phyloP scores from a whole-genome alignment of 108 stramenopile species.

The Schizochytrium sp. region DNA sequence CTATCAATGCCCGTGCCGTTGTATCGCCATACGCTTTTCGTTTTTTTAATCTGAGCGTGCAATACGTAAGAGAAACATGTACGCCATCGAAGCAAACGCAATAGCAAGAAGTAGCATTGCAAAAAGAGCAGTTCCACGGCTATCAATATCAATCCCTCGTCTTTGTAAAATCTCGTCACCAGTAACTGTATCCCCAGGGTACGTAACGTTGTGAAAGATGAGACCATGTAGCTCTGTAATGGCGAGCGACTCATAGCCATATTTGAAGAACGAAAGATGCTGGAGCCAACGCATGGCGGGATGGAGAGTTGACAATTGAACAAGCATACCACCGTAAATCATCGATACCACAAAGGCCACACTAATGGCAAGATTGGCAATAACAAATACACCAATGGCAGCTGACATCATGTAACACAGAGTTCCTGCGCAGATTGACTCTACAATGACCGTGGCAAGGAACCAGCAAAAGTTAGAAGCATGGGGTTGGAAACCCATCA shows the following conservation, averaged over 20 bases:
- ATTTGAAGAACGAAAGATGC: conserved; percentile 30
- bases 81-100: background rate
- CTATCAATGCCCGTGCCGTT: too few species aligned
- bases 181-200: background rate
- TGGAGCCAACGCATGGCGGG: background rate
- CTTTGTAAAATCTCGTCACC: background rate
- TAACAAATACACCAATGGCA: conserved; percentile 39
- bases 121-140: background rate
- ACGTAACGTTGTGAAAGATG: background rate
- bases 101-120: background rate
- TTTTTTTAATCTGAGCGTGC: background rate
- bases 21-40: too few species aligned
- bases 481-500: conserved; percentile 24
- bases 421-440: conserved; percentile 21
- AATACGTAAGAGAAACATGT: background rate
- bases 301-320: background rate
- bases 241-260: conserved; percentile 33
- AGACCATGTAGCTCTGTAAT: background rate
- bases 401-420: conserved; percentile 47
- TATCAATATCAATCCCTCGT: background rate
- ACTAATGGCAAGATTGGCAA: conserved; percentile 21
- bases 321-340: conserved; percentile 29
- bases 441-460: background rate
- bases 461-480: background rate
- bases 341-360: conserved; percentile 12